Evolutionary conservation across 106 monocot species (phyloP), one percentile per base, ranked within the genome.

Genomic region (Allium cepa): DNA sequence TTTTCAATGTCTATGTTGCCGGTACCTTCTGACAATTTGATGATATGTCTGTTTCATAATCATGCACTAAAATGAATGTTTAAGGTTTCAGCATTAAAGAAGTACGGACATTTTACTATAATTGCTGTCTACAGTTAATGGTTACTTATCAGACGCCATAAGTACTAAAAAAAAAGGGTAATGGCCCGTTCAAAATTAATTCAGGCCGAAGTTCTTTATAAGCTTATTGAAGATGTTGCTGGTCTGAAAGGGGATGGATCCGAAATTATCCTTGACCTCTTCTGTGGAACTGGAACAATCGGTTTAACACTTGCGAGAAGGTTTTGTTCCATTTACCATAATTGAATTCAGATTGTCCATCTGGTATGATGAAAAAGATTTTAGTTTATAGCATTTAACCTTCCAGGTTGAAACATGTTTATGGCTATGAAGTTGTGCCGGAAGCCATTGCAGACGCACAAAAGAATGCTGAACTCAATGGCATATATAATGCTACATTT

Each of bases 221-320:
- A 78, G 70, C 84, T 97, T 77, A 87, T 97, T 57, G 97, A 89
- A 76, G 87, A 92, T 47, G 80, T 68, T 83, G 78, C 80, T 64
- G 76, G 79, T 63, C 84, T 97, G 13, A 84, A 63, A 70, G 96
- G 92, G 66, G 87, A 97, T 87, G 79, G 86, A 47, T 92, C 97
- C 48, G 97, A 97, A 64, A 79, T 87, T 73, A 72, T 97, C 58
- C 86, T 97, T 65, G 97, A 97, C 79, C 74, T 97, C 13, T 97
- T 97, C 57, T 97, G 97, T 83, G 97, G 97, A 79, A 92, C 89
- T 66, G 97, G 97, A 66, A 97, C 92, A 11, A 97, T 97, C 82
- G 97, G 97, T 36, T 80, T 97, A 73, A 92, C 92, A 11, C 89
- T 97, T 69, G 89, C 97, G 17, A 88, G 58, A 79, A 92, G 88